A percentile compares a stretch with the other conserved stretches of the same genome.
phyloP scores from a whole-genome alignment of 2,329 filamentous ascomycete genomes.

The Exophiala viscosa region DNA sequence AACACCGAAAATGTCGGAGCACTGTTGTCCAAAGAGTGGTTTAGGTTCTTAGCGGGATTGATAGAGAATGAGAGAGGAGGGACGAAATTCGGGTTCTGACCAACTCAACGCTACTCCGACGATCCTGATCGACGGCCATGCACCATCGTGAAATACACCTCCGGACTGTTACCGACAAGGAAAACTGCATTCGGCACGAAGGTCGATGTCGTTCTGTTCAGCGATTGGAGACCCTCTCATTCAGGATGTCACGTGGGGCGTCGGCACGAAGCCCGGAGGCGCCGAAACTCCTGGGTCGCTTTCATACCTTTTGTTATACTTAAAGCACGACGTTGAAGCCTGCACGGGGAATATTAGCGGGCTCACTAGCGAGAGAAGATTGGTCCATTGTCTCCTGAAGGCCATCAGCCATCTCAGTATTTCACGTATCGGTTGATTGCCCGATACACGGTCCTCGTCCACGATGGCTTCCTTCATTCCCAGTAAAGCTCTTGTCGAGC shows the following conservation, averaged over 20 bases:
- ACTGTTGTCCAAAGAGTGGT: too few species aligned
- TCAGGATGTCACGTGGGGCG: neutral
- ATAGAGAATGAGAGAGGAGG: too few species aligned
- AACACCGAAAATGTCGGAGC: too few species aligned
- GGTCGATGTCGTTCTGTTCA: conserved; percentile 1
- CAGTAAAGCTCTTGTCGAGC: conserved; percentile 25
- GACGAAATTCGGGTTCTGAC: too few species aligned
- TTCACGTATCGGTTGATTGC: too few species aligned
- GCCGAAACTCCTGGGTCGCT: neutral
- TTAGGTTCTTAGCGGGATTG: too few species aligned
- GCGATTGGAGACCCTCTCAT: neutral
- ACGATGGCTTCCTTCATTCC: conserved; percentile 23
- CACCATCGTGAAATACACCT: too few species aligned
- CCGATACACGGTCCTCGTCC: neutral
- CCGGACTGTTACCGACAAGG: neutral
- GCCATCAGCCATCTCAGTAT: too few species aligned
- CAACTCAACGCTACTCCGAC: too few species aligned
- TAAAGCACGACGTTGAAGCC: neutral
- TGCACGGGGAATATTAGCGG: too few species aligned
- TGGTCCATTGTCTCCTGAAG: neutral
- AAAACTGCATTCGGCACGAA: neutral
- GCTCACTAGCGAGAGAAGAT: neutral
- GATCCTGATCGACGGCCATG: too few species aligned
- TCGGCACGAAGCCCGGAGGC: conserved; percentile 28
- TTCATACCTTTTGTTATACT: neutral